phyloP scores from a whole-genome alignment of 108 stramenopile species.

The Parietichytrium sp. region DNA sequence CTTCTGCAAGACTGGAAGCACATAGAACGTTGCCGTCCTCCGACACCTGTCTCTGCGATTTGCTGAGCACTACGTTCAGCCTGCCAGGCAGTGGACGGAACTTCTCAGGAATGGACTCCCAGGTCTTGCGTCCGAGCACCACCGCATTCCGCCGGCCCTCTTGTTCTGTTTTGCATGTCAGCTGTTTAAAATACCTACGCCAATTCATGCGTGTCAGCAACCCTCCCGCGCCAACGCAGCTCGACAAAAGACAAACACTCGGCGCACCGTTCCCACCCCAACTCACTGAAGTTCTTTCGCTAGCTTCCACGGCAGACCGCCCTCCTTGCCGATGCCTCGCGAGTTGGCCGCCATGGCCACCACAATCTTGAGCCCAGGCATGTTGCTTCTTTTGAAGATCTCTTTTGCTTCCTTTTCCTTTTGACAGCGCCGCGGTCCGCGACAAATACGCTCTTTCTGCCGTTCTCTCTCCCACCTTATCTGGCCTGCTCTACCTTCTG shows the following conservation, averaged over 20 bases:
- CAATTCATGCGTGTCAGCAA: too few species aligned
- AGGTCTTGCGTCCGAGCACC: slow-evolving; percentile 99
- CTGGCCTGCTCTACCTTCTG: too few species aligned
- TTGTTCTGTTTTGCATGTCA: slow-evolving; percentile 40
- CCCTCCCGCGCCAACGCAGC: too few species aligned
- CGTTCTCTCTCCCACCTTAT: too few species aligned
- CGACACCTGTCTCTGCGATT: slow-evolving; percentile 41
- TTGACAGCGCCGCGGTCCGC: too few species aligned
- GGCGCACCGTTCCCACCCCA: too few species aligned
- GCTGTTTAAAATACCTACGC: slow-evolving; percentile 55
- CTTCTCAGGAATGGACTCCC: slow-evolving; percentile 88
- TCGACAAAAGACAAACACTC: too few species aligned
- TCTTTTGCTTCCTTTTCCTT: too few species aligned
- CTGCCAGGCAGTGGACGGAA: slow-evolving; percentile 88
- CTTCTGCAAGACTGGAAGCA: not conserved
- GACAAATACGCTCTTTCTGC: too few species aligned
- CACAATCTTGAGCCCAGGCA: too few species aligned
- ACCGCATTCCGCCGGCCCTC: slow-evolving; percentile 78
- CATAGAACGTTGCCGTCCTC: not conserved
- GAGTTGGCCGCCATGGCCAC: slow-evolving; percentile 58
- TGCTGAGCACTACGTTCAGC: slow-evolving; percentile 85
- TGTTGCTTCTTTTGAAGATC: too few species aligned
- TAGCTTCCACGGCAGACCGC: slow-evolving; percentile 20
- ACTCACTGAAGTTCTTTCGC: slow-evolving; percentile 29
- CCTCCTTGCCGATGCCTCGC: slow-evolving; percentile 52